Evolutionary conservation across 352 stramenopile species (phyloP).

Genomic region (Phytophthora quininea): DNA sequence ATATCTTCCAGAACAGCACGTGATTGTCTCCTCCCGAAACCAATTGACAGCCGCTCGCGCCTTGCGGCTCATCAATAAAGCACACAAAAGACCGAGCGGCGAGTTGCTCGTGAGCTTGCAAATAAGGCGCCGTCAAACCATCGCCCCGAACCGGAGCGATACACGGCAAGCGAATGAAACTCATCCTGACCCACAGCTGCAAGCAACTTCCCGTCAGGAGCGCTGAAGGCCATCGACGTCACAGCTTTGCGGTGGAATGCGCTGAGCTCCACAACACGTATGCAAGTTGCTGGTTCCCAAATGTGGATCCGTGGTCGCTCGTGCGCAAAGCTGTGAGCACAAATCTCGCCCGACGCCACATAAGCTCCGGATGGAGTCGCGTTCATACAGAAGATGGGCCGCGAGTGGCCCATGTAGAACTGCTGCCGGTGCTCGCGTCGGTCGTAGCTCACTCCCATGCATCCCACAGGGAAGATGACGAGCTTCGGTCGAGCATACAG

Average conservation of each 20-base stretch:
- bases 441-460: slow-evolving; percentile 74
- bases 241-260: slow-evolving; percentile 74
- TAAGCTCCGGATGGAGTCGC: slow-evolving; percentile 56
- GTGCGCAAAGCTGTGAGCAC: slow-evolving; percentile 50
- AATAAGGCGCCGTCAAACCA: slow-evolving; percentile 74
- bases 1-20: slow-evolving; percentile 75
- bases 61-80: slow-evolving; percentile 64
- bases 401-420: slow-evolving; percentile 66
- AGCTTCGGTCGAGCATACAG: slow-evolving; percentile 72
- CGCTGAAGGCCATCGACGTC: slow-evolving; percentile 67
- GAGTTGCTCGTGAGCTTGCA: slow-evolving; percentile 53
- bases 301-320: slow-evolving; percentile 75
- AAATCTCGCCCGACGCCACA: slow-evolving; percentile 79
- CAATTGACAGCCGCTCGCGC: slow-evolving; percentile 50
- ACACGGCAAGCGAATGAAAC: slow-evolving; percentile 77
- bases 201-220: slow-evolving; percentile 46
- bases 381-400: slow-evolving; percentile 65
- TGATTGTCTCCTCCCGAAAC: slow-evolving; percentile 72
- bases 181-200: slow-evolving; percentile 75
- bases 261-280: slow-evolving; percentile 51
- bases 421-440: slow-evolving; percentile 67
- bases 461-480: slow-evolving; percentile 65
- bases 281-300: slow-evolving; percentile 73
- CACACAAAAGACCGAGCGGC: slow-evolving; percentile 61
- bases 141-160: slow-evolving; percentile 55